These are phyloP conservation scores for Phytophthora nicotianae DNA, from an alignment of 352 stramenopile species.

Conservation along the genomic window DNA sequence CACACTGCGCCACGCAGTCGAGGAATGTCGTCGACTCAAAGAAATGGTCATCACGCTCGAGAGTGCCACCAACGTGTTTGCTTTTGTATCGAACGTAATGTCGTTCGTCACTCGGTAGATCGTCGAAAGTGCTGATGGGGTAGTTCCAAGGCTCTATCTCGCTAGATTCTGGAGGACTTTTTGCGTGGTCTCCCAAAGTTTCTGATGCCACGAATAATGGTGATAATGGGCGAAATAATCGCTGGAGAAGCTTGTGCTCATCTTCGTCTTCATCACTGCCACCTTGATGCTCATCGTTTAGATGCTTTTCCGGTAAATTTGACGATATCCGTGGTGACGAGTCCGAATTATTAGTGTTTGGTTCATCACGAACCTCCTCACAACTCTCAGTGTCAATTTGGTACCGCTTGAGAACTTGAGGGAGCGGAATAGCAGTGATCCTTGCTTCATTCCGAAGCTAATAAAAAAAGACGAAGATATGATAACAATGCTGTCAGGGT, in stretches of 20 bases:
- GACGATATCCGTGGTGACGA: background rate
- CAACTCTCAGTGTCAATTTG: constrained; percentile 62
- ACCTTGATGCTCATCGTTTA: background rate
- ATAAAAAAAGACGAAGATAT: background rate
- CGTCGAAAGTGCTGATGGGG: constrained; percentile 67
- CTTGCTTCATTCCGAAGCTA: constrained; percentile 49
- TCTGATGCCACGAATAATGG: background rate
- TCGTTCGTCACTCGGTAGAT: constrained; percentile 60
- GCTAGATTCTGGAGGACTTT: constrained; percentile 2
- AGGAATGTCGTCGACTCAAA: constrained; percentile 68
- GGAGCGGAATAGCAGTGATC: constrained; percentile 44
- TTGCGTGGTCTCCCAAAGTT: background rate
- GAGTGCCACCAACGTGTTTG: constrained; percentile 54
- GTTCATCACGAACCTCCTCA: constrained; percentile 26
- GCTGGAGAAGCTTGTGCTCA: constrained; percentile 31
- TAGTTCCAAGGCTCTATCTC: constrained; percentile 62
- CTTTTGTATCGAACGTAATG: constrained; percentile 69
- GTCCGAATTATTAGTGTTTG: background rate
- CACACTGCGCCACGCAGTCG: constrained; percentile 69
- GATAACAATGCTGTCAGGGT: background rate
- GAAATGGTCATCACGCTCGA: constrained; percentile 70
- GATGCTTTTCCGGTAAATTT: constrained; percentile 1
- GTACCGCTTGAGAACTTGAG: constrained; percentile 48
- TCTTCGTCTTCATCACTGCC: constrained; percentile 16
- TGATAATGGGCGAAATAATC: constrained; percentile 30